Base-by-base conservation (phyloP, 192 early-diverging fungal species). In the Jimgerdemannia flammicorona region DNA sequence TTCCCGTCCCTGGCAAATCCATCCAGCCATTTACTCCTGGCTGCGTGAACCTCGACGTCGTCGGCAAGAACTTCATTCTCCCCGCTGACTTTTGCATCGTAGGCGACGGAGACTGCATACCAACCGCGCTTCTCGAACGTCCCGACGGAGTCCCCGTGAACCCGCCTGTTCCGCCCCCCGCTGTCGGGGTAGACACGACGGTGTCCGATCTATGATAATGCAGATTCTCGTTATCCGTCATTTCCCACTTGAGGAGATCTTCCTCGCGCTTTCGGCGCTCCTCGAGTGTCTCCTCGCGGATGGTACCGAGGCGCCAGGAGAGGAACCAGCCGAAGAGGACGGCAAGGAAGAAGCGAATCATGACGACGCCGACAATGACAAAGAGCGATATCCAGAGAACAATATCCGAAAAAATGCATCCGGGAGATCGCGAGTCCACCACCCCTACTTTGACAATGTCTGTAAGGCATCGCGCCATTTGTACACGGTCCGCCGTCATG, bases 311-410 rank as follows among this genome's bases (percentile, higher is more conserved):
- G 39, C 90, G 85, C 83, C 90, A 87, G 6, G 90, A 90, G 67
- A 95, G 81, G 69, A 94, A 88, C 95, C 95, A 96, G 43, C 89
- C 88, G 85, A 95, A 96, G 59, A 90, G 83, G 41, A 95, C 71
- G 0, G 95, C 94, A 81, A 95, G 75, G 70, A 89, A 79, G 76
- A 97, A 97, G 68, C 90, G 87, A 70, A 89, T 82, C 63, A 92
- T 64, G 44, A 94, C 90, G 1, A 87, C 87, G 74, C 90, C 87
- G 40, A 93, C 73, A 79, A 91, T 89, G 64, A 93, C 87, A 67
- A 87, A 85, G 44, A 96, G 82, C 40, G 95, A 95, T 10, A 93
- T 84, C 74, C 90, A 96, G 10, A 95, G 82, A 6, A 93, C 84
- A 64, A 97, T 90, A 69, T 92, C 89, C 0, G 94, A 90, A 3